These are phyloP conservation scores for Delonix regia DNA, from an alignment of 306 rosid genomes.

Conservation along the genomic window DNA sequence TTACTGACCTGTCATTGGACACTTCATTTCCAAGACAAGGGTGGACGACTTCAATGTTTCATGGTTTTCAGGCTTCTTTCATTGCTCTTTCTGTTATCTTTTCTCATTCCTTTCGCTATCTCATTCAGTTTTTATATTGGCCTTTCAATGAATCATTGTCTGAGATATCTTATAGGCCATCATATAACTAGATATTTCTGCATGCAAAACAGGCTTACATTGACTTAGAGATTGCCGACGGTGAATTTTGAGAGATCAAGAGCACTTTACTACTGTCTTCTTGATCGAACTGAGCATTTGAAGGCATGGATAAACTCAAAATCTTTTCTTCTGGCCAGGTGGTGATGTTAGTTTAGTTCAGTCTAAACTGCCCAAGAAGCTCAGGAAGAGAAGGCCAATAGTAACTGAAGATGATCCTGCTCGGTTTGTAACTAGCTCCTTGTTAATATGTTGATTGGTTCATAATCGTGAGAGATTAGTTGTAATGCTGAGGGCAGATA, in stretches of 20 bases:
- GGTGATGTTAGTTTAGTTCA: constrained; percentile 82
- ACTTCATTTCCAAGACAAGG: neutral
- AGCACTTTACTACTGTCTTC: constrained; percentile 77
- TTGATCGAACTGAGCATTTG: constrained; percentile 88
- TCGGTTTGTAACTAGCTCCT: constrained; percentile 55
- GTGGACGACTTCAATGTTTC: neutral
- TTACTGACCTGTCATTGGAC: neutral
- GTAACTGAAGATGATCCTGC: constrained; percentile 75
- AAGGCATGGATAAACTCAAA: constrained; percentile 89
- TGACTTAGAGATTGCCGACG: constrained; percentile 82
- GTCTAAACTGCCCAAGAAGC: constrained; percentile 89
- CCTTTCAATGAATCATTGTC: constrained; percentile 2
- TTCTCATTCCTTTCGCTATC: neutral
- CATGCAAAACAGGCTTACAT: constrained; percentile 66
- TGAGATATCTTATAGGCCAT: constrained; percentile 21
- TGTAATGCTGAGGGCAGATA: neutral
- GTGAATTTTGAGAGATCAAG: constrained; percentile 81
- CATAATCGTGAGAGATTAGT: neutral
- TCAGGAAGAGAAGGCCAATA: constrained; percentile 80
- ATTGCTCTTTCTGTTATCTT: neutral
- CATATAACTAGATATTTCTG: constrained; percentile 30
- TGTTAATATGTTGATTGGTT: neutral
- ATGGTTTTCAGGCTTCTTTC: neutral
- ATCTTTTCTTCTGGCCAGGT: constrained; percentile 55
- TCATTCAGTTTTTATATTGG: neutral